A percentile compares a stretch with the other conserved stretches of the same genome.
phyloP scores from a whole-genome alignment of 768 basidiomycete genomes.

The Lactarius pseudohatsudake region DNA sequence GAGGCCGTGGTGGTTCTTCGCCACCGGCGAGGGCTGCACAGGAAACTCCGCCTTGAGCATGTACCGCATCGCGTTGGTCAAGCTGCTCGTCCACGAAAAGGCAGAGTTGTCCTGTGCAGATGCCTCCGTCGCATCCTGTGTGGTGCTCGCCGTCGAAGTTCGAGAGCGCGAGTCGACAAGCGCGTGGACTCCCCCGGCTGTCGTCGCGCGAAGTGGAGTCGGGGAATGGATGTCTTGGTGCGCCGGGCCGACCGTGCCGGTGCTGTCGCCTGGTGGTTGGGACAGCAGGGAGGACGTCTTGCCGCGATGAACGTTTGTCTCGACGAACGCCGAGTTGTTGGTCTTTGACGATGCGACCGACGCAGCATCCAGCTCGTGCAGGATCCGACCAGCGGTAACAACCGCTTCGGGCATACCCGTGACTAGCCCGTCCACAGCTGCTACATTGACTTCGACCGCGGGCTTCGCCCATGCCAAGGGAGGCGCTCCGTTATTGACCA shows the following conservation, averaged over 20 bases:
- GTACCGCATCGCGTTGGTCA: constrained; percentile 60
- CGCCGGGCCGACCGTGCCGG: constrained; percentile 38
- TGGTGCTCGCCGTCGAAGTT: constrained; percentile 21
- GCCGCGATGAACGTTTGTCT: constrained; percentile 40
- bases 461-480: constrained; percentile 56
- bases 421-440: constrained; percentile 53
- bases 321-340: constrained; percentile 35
- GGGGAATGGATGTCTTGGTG: constrained; percentile 1
- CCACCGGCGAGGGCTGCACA: constrained; percentile 36
- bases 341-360: constrained; percentile 33
- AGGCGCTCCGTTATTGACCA: constrained; percentile 28
- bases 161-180: constrained; percentile 8
- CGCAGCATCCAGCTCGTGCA: constrained; percentile 45
- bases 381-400: constrained; percentile 45
- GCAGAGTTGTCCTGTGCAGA: constrained; percentile 26
- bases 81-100: constrained; percentile 51
- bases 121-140: constrained; percentile 12
- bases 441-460: constrained; percentile 52
- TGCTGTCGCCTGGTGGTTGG: constrained; percentile 36
- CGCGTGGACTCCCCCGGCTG: background rate
- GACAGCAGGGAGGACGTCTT: constrained; percentile 45
- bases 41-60: constrained; percentile 45
- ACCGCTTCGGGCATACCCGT: constrained; percentile 38
- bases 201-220: background rate
- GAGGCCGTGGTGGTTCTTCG: constrained; percentile 51